Base-by-base conservation (phyloP, 768 basidiomycete species). In the Imleria badia region DNA sequence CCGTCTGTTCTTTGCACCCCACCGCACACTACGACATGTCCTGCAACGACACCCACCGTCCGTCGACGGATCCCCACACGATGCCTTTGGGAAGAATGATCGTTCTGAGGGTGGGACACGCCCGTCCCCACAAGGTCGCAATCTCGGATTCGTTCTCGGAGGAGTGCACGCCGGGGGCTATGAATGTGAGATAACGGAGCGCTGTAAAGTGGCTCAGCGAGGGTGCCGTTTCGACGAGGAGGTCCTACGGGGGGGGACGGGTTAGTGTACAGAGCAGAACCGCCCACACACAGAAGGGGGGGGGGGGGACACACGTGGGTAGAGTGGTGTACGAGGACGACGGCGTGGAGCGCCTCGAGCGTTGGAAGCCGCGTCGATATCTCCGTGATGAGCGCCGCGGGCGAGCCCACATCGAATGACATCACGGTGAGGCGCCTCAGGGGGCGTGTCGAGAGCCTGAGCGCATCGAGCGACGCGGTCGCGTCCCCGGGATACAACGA, bases 41-140 rank as follows among this genome's bases (percentile, higher is more conserved):
- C 40, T 61, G 58, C 19, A 59, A 46, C 11, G 61, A 65, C 26
- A 59, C 48, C 69, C 69, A 70, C 33, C 50, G 60, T 2, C 61
- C 66, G 17, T 62, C 59, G 40, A 47, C 53, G 60, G 50, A 59
- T 48, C 84, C 85, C 86, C 86, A 87, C 9, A 86, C 79, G 48
- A 77, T 69, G 3, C 86, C 86, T 54, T 76, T 76, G 1, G 86
- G 84, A 0, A 87, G 68, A 15, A 87, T 85, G 49, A 87, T 82
- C 1, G 86, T 86, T 53, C 75, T 74, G 30, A 87, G 72, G 0
- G 84, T 83, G 5, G 83, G 81, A 66, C 85, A 87, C 23, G 78
- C 77, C 20, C 66, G 59, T 51, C 81, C 79, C 85, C 85, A 87
- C 42, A 68, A 61, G 43, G 68, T 68, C n/a, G 81, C 85, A 12